These are phyloP conservation scores for Phyllosticta citribraziliensis DNA, from an alignment of 2,329 filamentous ascomycete genomes.

Conservation along the genomic window DNA sequence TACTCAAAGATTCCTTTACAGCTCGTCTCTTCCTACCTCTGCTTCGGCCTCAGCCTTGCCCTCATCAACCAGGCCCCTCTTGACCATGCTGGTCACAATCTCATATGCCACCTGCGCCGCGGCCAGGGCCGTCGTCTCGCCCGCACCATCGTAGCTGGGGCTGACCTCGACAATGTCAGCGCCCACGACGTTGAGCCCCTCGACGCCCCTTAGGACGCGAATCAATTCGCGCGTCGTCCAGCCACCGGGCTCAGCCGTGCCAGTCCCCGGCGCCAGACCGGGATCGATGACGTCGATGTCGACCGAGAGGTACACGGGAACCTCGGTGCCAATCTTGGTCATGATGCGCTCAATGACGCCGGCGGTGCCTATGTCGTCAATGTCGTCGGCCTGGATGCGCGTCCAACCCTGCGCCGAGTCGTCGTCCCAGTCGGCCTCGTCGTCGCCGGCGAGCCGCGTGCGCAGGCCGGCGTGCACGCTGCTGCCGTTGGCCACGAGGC, in stretches of 20 bases:
- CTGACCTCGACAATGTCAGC: conserved; percentile 86
- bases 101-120: conserved; percentile 80
- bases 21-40: conserved; percentile 12
- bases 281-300: conserved; percentile 79
- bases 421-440: conserved; percentile 62
- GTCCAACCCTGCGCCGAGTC: conserved; percentile 64
- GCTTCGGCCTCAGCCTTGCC: conserved; percentile 17
- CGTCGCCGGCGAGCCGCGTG: conserved; percentile 59
- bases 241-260: conserved; percentile 81
- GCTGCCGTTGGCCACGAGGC: conserved; percentile 62
- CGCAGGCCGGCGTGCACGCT: conserved; percentile 77
- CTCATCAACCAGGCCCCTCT: conserved; percentile 40
- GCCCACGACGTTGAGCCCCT: conserved; percentile 74
- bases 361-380: conserved; percentile 67
- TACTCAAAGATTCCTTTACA: neutral
- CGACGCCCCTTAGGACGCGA: conserved; percentile 69
- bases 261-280: conserved; percentile 64
- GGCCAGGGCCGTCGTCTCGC: conserved; percentile 72
- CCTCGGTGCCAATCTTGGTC: conserved; percentile 58
- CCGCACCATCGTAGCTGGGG: conserved; percentile 71
- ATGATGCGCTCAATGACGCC: conserved; percentile 66
- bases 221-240: conserved; percentile 89
- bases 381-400: conserved; percentile 73
- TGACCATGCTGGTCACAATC: conserved; percentile 68
- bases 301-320: conserved; percentile 70